Conservation (phyloP, 768 basidiomycete genomes). For the Pleurotus sapidus region DNA sequence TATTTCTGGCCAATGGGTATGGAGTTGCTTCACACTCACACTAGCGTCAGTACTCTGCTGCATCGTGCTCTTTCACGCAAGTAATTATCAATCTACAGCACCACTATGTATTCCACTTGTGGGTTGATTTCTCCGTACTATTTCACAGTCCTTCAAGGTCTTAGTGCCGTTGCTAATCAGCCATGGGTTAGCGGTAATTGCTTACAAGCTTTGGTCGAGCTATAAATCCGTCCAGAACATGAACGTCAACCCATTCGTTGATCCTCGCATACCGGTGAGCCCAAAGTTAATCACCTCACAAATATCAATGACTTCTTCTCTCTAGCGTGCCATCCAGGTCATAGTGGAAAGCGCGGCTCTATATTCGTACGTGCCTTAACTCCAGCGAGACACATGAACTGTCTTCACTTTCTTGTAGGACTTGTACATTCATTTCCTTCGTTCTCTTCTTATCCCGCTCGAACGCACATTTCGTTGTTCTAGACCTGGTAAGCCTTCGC, state of each 20-base stretch:
- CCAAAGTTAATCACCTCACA: neutral
- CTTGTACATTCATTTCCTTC: neutral
- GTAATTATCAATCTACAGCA: neutral
- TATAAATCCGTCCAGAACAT: neutral
- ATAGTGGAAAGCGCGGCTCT: neutral
- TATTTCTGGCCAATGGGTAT: neutral
- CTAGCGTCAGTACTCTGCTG: neutral
- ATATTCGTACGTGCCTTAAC: neutral
- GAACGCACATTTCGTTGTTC: neutral
- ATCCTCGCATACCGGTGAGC: neutral
- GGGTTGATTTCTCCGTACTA: too few relatives aligned
- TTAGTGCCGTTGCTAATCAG: neutral
- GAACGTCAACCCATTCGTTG: neutral
- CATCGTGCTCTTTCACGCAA: neutral
- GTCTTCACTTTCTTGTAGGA: neutral
- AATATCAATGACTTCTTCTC: neutral
- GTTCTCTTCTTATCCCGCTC: neutral
- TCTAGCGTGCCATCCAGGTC: neutral
- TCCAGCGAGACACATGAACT: neutral
- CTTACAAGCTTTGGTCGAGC: conserved; percentile 1
- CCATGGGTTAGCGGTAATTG: neutral
- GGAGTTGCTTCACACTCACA: neutral
- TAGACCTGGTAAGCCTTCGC: neutral
- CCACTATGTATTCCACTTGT: neutral
- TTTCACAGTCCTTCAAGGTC: too few relatives aligned